A percentile compares a stretch with the other conserved stretches of the same genome.
These are phyloP conservation scores for Globisporangium echinulatum DNA, from an alignment of 352 stramenopile species.

Conservation along the genomic window DNA sequence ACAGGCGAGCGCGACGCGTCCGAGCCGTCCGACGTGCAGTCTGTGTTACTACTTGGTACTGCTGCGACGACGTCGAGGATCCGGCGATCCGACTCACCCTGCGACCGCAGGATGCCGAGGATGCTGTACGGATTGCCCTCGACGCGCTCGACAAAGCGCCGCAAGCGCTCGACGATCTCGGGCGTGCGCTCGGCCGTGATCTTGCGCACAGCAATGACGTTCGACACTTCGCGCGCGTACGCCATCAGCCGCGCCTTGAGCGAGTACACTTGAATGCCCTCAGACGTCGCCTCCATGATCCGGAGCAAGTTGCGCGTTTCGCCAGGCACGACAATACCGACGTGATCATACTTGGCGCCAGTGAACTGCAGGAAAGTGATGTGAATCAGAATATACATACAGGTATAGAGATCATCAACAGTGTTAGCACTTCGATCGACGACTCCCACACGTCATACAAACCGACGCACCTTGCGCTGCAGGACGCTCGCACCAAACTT, in stretches of 20 bases:
- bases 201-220: slow-evolving; percentile 67
- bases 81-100: slow-evolving; percentile 43
- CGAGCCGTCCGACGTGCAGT: neutral
- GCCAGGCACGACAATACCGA: slow-evolving; percentile 71
- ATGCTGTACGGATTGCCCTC: slow-evolving; percentile 84
- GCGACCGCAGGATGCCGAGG: slow-evolving; percentile 55
- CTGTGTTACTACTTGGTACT: neutral
- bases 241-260: slow-evolving; percentile 72
- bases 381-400: neutral
- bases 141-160: slow-evolving; percentile 54
- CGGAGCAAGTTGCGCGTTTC: slow-evolving; percentile 49
- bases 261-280: slow-evolving; percentile 76
- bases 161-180: slow-evolving; percentile 33
- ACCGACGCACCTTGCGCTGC: slow-evolving; percentile 55
- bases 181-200: slow-evolving; percentile 37
- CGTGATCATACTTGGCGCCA: slow-evolving; percentile 72
- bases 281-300: slow-evolving; percentile 73
- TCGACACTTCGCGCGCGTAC: slow-evolving; percentile 76
- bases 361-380: slow-evolving; percentile 35
- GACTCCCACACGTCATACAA: no score
- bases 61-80: neutral
- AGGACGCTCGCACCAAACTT: slow-evolving; percentile 71
- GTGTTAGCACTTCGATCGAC: neutral
- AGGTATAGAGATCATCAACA: neutral
- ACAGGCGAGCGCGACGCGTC: neutral